phyloP scores from a whole-genome alignment of 805 yeast genomes.

The Candida tallmaniae region DNA sequence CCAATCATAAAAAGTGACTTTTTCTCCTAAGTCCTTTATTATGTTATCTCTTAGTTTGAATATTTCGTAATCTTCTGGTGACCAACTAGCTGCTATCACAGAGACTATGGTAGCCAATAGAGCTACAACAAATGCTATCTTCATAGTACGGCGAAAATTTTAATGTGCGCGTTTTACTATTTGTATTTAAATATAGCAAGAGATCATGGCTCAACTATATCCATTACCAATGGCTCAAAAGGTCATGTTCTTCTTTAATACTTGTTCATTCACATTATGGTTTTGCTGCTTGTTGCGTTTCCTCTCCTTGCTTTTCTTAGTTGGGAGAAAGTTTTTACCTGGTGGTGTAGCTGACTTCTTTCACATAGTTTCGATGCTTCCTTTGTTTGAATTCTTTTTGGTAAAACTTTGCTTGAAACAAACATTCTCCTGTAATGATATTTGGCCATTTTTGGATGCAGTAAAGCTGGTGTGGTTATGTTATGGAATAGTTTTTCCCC shows the following conservation, averaged over 20 bases:
- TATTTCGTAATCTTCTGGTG: slow-evolving; percentile 73
- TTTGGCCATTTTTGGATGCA: slow-evolving; percentile 27
- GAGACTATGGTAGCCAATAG: slow-evolving; percentile 5
- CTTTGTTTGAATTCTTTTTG: slow-evolving; percentile 22
- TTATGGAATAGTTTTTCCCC: slow-evolving; percentile 38
- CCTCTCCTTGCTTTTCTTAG: slow-evolving; percentile 52
- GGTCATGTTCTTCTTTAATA: slow-evolving; percentile 30
- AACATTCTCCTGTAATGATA: slow-evolving; percentile 11
- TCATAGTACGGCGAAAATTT: slow-evolving; percentile 1
- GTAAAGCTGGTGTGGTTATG: slow-evolving; percentile 34
- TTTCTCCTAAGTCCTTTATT: slow-evolving; percentile 56
- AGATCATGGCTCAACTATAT: slow-evolving; percentile 28
- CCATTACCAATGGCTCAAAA: slow-evolving; percentile 31
- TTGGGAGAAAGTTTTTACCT: slow-evolving; percentile 60
- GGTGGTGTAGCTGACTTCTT: slow-evolving; percentile 71
- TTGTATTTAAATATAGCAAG: background rate
- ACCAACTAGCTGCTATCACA: slow-evolving; percentile 42
- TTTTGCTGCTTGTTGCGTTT: slow-evolving; percentile 46
- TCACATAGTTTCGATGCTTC: slow-evolving; percentile 34
- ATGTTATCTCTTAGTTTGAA: slow-evolving; percentile 67
- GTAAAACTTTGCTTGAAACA: slow-evolving; percentile 13
- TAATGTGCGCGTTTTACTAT: background rate
- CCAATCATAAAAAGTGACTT: slow-evolving; percentile 66
- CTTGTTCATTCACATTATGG: slow-evolving; percentile 42
- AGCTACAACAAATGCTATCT: background rate